phyloP scores from a whole-genome alignment of 1,284 basidiomycete genomes.

The Ustilago lituana region DNA sequence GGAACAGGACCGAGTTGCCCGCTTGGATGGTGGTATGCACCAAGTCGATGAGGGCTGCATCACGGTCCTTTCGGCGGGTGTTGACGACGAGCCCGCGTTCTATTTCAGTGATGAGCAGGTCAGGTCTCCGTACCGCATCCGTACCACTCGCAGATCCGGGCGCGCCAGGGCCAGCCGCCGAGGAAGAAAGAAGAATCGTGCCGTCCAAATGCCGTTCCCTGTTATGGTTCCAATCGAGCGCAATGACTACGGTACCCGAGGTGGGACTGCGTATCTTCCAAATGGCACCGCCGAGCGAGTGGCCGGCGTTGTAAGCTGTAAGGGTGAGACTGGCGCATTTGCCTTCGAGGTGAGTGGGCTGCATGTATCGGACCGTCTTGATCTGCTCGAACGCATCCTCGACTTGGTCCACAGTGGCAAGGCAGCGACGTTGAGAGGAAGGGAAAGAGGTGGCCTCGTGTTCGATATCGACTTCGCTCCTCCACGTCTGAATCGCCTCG shows the following conservation, averaged over 20 bases:
- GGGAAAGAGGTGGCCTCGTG: conserved; percentile 7
- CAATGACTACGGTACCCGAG: conserved; percentile 93
- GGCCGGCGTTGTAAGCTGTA: conserved; percentile 94
- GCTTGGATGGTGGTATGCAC: conserved; percentile 86
- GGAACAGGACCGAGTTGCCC: conserved; percentile 83
- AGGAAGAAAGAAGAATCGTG: conserved; percentile 73
- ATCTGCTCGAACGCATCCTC: conserved; percentile 92
- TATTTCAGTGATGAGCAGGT: conserved; percentile 88
- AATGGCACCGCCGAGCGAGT: conserved; percentile 94
- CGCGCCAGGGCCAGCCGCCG: conserved; percentile 33
- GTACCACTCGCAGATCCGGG: conserved; percentile 22
- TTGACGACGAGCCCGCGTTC: conserved; percentile 80
- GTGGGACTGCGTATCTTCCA: conserved; percentile 98
- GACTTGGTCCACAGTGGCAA: conserved; percentile 84
- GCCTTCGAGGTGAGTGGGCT: conserved; percentile 95
- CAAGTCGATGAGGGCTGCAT: conserved; percentile 73
- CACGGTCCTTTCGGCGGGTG: conserved; percentile 88
- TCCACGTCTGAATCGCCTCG: conserved; percentile 58
- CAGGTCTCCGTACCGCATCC: conserved; percentile 59
- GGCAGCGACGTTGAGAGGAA: conserved; percentile 67
- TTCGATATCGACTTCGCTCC: conserved; percentile 58
- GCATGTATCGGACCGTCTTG: conserved; percentile 91
- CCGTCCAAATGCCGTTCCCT: conserved; percentile 94
- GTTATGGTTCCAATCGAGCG: conserved; percentile 96
- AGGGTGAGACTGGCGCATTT: conserved; percentile 75